Evolutionary conservation across 495 filamentous ascomycete species (phyloP), one percentile per base, ranked within the genome.

Genomic region (Penicillium ucsense): DNA sequence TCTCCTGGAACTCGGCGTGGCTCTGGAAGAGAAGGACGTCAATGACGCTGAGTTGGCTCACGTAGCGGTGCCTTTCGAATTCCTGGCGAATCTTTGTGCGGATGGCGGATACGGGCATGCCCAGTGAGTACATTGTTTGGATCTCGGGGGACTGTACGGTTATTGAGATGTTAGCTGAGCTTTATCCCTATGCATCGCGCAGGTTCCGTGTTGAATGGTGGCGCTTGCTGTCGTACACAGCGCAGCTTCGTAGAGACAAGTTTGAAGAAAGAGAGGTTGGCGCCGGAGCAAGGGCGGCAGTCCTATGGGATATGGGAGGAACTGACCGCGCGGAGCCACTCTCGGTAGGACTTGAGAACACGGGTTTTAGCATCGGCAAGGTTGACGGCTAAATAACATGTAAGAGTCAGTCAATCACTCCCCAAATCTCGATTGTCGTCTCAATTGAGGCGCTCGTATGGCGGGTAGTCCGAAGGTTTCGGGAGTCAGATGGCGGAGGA

Each of bases 1-100:
- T 97, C 80, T 98, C 92, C 89, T 98, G 92, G 60, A 82, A 95
- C 71, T 98, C 92, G 56, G 82, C 74, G 61, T 94, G 82, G 62
- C 85, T 90, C 64, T 94, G 82, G 59, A 85, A 82, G 33, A 98
- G 67, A 43, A 98, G 72, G 58, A 96, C 81, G 66, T 98, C 94
- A 49, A 96, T 81, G 3, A 88, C 85, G 10, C 74, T 75, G 38
- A 97, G 68, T 71, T 97, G 89, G 62, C 84, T 85, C 41, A 96
- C 90, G 62, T 84, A 95, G 75, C 92, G 76, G 73, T 96, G 84
- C 68, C 89, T 79, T 72, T 98, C 92, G 68, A 98, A 98, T 63
- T 98, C 91, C 70, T 97, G 89, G 58, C 92, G 81, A 61, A 97
- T 83, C 75, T 91, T 94, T 39, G 90, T 91, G 48, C 92, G 88